A percentile compares a stretch with the other conserved stretches of the same genome.
These are phyloP conservation scores for Colletotrichum melonis DNA, from an alignment of 2,329 filamentous ascomycete species.

Conservation along the genomic window DNA sequence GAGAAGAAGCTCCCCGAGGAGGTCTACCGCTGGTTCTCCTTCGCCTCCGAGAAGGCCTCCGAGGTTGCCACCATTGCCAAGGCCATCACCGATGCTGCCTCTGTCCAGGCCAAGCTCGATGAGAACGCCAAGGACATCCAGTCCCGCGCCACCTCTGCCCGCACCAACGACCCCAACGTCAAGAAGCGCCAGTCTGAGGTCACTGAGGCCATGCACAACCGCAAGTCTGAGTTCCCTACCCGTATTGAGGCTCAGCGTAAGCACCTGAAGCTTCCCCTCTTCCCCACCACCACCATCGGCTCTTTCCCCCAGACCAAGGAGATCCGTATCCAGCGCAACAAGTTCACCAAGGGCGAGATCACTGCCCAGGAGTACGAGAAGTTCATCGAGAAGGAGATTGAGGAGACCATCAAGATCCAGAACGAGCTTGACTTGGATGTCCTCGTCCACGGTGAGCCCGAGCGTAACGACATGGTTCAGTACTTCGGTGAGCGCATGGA, in stretches of 20 bases:
- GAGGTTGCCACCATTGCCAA: conserved; percentile 96
- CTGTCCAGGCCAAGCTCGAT: conserved; percentile 90
- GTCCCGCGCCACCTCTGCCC: conserved; percentile 89
- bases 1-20: conserved; percentile 95
- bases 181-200: conserved; percentile 96
- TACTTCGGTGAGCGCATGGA: conserved; percentile 99
- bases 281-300: conserved; percentile 99
- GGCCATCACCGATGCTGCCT: conserved; percentile 91
- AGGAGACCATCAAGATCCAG: conserved; percentile 94
- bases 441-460: conserved; percentile 97
- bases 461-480: conserved; percentile 99
- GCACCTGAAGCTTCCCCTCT: conserved; percentile 92
- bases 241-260: conserved; percentile 91
- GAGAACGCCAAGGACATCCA: conserved; percentile 96
- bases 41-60: conserved; percentile 92
- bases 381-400: conserved; percentile 99
- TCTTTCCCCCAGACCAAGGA: conserved; percentile 99
- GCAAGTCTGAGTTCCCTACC: conserved; percentile 87
- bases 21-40: conserved; percentile 87
- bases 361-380: conserved; percentile 92
- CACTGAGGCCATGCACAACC: conserved; percentile 86
- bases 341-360: conserved; percentile 99
- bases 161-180: conserved; percentile 97
- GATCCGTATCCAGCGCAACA: conserved; percentile 96
- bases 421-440: conserved; percentile 98